Conservation (phyloP, 495 filamentous ascomycete genomes). For the Podospora pseudopauciseta region DNA sequence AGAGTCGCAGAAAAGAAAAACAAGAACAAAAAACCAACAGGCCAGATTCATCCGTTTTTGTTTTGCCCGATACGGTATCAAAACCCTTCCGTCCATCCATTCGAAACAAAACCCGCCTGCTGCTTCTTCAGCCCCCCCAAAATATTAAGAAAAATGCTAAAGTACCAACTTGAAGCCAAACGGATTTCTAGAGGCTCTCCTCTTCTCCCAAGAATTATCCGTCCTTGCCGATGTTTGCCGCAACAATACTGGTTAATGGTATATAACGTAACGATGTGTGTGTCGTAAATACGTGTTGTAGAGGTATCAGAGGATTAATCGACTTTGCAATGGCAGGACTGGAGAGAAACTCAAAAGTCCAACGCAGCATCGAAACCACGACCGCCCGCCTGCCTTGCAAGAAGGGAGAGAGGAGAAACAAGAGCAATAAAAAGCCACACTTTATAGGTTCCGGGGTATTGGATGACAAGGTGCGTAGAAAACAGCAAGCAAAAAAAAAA, state of each 20-base stretch:
- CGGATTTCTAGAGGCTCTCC: background rate
- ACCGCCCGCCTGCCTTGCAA: background rate
- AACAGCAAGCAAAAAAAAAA: background rate
- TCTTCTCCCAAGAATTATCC: background rate
- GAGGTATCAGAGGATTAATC: background rate
- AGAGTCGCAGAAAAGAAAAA: background rate
- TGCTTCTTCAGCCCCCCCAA: background rate
- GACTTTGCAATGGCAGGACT: background rate
- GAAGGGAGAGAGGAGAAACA: background rate
- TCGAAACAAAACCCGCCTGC: background rate
- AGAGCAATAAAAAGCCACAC: background rate
- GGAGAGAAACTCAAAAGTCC: background rate
- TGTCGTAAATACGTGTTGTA: background rate
- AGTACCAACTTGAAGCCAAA: background rate
- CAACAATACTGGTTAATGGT: background rate
- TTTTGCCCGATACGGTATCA: background rate
- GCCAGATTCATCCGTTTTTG: background rate
- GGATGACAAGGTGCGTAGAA: background rate
- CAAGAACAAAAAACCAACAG: too few species aligned
- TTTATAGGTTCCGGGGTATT: slow-evolving; percentile 1
- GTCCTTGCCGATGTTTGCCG: background rate
- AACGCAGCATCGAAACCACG: background rate
- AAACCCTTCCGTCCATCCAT: background rate
- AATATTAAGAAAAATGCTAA: background rate
- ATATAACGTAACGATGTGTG: background rate